A percentile compares a stretch with the other conserved stretches of the same genome.
phyloP scores from a whole-genome alignment of 148 eudicot species.

The Amaranthus palmeri region DNA sequence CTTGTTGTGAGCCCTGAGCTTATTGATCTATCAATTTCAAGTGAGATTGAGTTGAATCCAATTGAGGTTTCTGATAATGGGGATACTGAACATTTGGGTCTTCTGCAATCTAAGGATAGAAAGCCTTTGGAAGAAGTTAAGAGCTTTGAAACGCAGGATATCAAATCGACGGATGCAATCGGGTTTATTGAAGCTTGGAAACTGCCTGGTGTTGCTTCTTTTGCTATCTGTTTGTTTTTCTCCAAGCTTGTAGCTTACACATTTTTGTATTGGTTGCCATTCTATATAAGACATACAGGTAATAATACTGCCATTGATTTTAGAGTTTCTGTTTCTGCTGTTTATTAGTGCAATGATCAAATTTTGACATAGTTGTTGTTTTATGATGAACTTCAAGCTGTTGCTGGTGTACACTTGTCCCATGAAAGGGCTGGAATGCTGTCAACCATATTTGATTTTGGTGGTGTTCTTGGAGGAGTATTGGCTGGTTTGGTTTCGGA shows the following conservation, averaged over 20 bases:
- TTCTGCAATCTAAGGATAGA: conserved; percentile 28
- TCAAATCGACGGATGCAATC: conserved; percentile 45
- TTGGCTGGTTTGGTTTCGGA: conserved; percentile 75
- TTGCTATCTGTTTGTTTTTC: conserved; percentile 83
- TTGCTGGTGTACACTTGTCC: conserved; percentile 82
- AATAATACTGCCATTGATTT: conserved; percentile 7
- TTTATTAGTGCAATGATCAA: conserved; percentile 4
- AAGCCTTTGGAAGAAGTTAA: conserved; percentile 16
- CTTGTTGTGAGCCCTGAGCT: conserved; percentile 70
- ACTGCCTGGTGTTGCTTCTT: conserved; percentile 80
- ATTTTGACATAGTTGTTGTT: conserved; percentile 10
- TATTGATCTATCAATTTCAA: conserved; percentile 38
- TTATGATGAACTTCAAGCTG: conserved; percentile 47
- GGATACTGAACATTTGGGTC: conserved; percentile 36
- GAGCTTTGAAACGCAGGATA: conserved; percentile 11
- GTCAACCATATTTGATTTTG: conserved; percentile 80
- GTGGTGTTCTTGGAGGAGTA: conserved; percentile 86
- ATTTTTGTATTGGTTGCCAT: conserved; percentile 93
- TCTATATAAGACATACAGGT: conserved; percentile 93
- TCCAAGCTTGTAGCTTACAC: conserved; percentile 98
- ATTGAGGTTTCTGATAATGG: conserved; percentile 36
- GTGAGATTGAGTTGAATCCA: conserved; percentile 49
- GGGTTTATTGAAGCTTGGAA: conserved; percentile 91
- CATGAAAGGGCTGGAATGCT: conserved; percentile 84
- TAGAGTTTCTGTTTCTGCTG: not conserved